Conservation (phyloP, 2,329 filamentous ascomycete genomes). For the Myotisia sp. region DNA sequence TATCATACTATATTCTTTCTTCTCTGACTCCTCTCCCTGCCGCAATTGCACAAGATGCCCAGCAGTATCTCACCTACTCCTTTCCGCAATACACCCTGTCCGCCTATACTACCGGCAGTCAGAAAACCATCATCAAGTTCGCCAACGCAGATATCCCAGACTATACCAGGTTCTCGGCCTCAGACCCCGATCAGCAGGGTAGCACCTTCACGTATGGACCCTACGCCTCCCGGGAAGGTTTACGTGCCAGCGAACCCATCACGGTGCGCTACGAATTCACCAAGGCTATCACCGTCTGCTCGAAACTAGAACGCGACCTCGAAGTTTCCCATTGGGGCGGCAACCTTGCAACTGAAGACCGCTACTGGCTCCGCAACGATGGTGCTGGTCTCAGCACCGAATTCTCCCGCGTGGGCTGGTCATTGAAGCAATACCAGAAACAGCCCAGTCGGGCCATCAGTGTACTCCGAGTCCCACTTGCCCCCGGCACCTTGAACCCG, state of each 20-base stretch:
- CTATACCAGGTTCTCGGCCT: conserved; percentile 58
- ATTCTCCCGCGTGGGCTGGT: conserved; percentile 67
- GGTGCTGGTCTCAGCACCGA: conserved; percentile 62
- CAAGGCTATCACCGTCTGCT: conserved; percentile 71
- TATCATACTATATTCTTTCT: conserved; percentile 69
- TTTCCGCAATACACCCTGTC: conserved; percentile 78
- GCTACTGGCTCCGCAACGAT: conserved; percentile 75
- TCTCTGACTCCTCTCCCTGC: conserved; percentile 69
- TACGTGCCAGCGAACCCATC: conserved; percentile 64
- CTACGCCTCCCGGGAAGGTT: conserved; percentile 54
- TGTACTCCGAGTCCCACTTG: conserved; percentile 66
- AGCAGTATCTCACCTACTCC: conserved; percentile 72
- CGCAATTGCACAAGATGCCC: conserved; percentile 65
- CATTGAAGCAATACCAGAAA: conserved; percentile 58
- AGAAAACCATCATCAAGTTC: conserved; percentile 95
- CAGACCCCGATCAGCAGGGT: conserved; percentile 69
- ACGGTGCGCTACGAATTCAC: conserved; percentile 88
- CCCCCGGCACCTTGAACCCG: conserved; percentile 63
- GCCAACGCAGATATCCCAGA: conserved; percentile 64
- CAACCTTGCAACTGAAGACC: conserved; percentile 88
- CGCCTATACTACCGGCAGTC: conserved; percentile 72
- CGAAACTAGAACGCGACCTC: conserved; percentile 70
- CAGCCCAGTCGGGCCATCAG: conserved; percentile 65
- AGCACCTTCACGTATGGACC: conserved; percentile 79
- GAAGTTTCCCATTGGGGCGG: conserved; percentile 98